Evolutionary conservation across 768 basidiomycete species (phyloP).

Genomic region (Peribolospora baueri): DNA sequence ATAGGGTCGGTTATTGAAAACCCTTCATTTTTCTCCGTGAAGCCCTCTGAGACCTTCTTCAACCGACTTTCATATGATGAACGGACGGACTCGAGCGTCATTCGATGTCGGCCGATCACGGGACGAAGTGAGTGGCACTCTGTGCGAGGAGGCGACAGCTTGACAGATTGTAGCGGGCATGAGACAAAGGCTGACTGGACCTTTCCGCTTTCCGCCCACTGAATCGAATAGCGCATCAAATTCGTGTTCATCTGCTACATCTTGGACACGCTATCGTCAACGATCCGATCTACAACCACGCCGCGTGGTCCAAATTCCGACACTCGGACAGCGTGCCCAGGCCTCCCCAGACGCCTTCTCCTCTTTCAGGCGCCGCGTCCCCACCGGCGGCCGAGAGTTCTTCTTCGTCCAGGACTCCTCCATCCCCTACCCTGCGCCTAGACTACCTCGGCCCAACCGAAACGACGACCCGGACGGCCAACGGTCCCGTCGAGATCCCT

Average conservation of each 20-base stretch:
- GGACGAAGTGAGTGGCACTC: constrained; percentile 49
- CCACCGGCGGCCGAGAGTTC: neutral
- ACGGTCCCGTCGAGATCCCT: constrained; percentile 38
- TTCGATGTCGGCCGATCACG: constrained; percentile 74
- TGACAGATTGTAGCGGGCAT: neutral
- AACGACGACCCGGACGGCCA: constrained; percentile 6
- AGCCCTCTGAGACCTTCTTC: constrained; percentile 80
- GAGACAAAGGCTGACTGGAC: too few relatives aligned
- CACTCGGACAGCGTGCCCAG: constrained; percentile 12
- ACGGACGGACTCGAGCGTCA: constrained; percentile 55
- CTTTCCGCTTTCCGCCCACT: neutral
- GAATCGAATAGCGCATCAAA: constrained; percentile 55
- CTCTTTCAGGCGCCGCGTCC: neutral
- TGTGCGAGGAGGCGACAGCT: neutral
- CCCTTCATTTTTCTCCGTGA: neutral
- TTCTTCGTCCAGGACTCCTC: neutral
- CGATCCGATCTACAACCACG: constrained; percentile 71
- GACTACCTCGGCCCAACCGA: too few relatives aligned
- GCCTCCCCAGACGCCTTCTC: neutral
- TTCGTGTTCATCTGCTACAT: constrained; percentile 79
- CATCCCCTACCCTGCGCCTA: constrained; percentile 3
- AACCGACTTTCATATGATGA: constrained; percentile 54
- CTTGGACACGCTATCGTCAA: constrained; percentile 85
- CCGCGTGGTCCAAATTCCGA: constrained; percentile 18
- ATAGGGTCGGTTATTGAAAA: neutral